These are phyloP conservation scores for Corrigiola litoralis DNA, from an alignment of 179 eudicot genomes.

Conservation along the genomic window DNA sequence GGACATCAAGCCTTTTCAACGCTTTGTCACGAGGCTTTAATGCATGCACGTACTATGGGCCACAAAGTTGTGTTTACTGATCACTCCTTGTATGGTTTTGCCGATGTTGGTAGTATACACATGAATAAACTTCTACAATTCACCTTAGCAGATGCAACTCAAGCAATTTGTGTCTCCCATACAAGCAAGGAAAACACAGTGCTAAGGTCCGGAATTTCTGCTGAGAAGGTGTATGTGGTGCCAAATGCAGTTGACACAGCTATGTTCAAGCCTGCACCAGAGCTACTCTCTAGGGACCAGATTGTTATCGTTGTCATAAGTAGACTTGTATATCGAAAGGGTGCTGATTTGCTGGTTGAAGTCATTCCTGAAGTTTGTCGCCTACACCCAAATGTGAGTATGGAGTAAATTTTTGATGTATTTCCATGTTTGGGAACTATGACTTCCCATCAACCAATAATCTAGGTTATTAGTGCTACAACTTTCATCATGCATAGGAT, in stretches of 20 bases:
- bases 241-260: constrained; percentile 99
- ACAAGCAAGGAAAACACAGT: constrained; percentile 97
- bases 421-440: neutral
- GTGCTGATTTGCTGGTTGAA: constrained; percentile 96
- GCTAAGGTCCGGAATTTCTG: constrained; percentile 77
- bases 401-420: neutral
- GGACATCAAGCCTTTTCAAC: constrained; percentile 99
- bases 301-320: constrained; percentile 91
- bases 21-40: constrained; percentile 92
- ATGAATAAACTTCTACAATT: constrained; percentile 97
- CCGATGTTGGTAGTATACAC: constrained; percentile 92
- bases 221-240: constrained; percentile 83
- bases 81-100: constrained; percentile 95
- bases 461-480: neutral
- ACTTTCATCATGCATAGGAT: neutral
- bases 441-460: neutral
- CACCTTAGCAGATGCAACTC: constrained; percentile 87
- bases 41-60: constrained; percentile 99
- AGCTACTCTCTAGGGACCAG: constrained; percentile 50
- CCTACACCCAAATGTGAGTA: constrained; percentile 79
- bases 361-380: constrained; percentile 98
- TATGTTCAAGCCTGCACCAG: constrained; percentile 87
- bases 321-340: constrained; percentile 93
- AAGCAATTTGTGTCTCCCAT: constrained; percentile 97
- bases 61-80: constrained; percentile 91